Evolutionary conservation across 352 stramenopile genomes (phyloP).

Genomic region (Pythium vanterpoolii): DNA sequence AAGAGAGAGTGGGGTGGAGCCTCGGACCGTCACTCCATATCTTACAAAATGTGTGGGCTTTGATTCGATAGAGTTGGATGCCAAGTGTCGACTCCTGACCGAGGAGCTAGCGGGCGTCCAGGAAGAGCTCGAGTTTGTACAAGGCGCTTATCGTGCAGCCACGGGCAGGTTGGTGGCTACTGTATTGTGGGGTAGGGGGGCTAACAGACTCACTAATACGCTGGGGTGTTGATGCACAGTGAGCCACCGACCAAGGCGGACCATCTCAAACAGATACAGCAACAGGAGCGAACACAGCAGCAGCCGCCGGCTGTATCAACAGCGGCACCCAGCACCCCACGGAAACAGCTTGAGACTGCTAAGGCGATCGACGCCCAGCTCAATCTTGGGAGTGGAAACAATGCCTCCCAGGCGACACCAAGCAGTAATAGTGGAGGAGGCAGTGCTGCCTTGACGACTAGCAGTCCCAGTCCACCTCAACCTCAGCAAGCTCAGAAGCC

Average conservation of each 20-base stretch:
- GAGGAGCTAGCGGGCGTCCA: conserved; percentile 35
- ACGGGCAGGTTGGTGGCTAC: conserved; percentile 46
- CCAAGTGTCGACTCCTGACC: conserved; percentile 46
- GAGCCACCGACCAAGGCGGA: conserved; percentile 30
- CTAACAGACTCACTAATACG: too few species aligned
- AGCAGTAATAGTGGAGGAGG: not conserved
- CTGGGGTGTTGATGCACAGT: conserved; percentile 12
- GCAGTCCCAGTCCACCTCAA: too few species aligned
- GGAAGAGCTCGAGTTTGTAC: conserved; percentile 48
- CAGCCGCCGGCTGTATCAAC: not conserved
- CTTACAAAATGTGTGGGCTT: not conserved
- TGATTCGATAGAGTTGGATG: conserved; percentile 41
- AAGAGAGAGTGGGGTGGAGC: not conserved
- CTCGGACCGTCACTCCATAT: too few species aligned
- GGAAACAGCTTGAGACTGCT: conserved; percentile 31
- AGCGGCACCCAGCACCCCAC: conserved; percentile 31
- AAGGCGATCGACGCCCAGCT: conserved; percentile 26
- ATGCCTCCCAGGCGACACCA: not conserved
- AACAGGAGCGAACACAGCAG: conserved; percentile 13
- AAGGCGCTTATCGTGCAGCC: conserved; percentile 39
- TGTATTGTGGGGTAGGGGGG: not conserved
- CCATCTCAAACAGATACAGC: not conserved
- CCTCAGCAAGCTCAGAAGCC: too few species aligned
- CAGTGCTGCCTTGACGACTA: too few species aligned
- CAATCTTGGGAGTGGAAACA: conserved; percentile 7